phyloP scores from a whole-genome alignment of 73 alveolate species.

The Tetrahymena elliotti region DNA sequence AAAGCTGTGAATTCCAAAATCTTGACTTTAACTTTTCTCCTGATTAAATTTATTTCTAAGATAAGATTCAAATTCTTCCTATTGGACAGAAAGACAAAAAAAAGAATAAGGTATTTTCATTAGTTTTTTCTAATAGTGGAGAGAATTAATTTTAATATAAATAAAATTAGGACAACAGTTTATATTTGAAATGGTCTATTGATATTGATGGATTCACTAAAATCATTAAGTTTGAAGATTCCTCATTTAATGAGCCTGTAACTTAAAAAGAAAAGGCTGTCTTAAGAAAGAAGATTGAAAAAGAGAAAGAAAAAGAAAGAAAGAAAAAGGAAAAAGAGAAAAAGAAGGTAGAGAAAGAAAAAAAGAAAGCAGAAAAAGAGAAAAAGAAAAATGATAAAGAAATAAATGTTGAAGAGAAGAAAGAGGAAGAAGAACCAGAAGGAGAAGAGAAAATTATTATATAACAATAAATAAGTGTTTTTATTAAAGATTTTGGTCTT shows the following conservation, averaged over 20 bases:
- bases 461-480: neutral
- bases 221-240: neutral
- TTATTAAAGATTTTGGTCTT: neutral
- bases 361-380: neutral
- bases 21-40: neutral
- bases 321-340: neutral
- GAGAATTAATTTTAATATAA: too few relatives aligned
- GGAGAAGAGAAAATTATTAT: neutral
- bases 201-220: neutral
- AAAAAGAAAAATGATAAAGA: neutral
- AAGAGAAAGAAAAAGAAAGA: constrained; percentile 6
- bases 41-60: neutral
- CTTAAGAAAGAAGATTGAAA: constrained; percentile 1
- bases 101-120: neutral
- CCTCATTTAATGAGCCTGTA: neutral
- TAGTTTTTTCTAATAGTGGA: neutral
- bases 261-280: neutral
- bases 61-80: neutral
- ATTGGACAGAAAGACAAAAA: neutral
- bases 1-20: neutral
- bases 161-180: neutral
- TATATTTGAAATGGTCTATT: neutral
- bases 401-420: neutral
- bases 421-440: constrained; percentile 6
- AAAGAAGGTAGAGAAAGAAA: neutral